A percentile compares a stretch with the other conserved stretches of the same genome.
Conservation (phyloP, 768 basidiomycete genomes). For the Mrakia gelida region DNA sequence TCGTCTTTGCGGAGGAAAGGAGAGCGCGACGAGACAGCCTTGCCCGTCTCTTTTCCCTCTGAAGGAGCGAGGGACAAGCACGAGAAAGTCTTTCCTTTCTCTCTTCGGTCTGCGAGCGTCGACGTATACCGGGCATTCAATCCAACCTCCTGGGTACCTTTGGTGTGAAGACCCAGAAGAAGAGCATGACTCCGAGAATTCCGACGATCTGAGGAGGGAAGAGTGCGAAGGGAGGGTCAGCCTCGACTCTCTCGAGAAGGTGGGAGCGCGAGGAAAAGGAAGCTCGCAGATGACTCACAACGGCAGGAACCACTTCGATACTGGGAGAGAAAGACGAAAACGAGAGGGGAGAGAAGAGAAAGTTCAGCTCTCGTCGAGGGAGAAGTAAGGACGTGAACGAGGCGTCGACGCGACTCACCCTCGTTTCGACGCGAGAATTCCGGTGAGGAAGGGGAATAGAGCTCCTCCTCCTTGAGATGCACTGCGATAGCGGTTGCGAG, state of each 20-base stretch:
- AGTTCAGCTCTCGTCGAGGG: not conserved
- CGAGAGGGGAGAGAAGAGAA: not conserved
- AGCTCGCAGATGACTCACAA: not conserved
- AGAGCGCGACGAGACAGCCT: too few species aligned
- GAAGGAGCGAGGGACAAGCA: too few species aligned
- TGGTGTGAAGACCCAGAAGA: not conserved
- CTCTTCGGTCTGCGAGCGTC: too few species aligned
- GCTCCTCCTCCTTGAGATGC: constrained; percentile 43
- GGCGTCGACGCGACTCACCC: not conserved
- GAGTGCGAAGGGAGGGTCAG: not conserved
- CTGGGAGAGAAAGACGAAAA: not conserved
- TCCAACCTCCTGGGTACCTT: not conserved
- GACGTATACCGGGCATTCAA: not conserved
- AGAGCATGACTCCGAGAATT: not conserved
- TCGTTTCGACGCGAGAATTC: constrained; percentile 23
- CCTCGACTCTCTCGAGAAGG: not conserved
- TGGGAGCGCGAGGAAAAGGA: not conserved
- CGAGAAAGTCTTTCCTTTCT: too few species aligned
- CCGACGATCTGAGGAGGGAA: not conserved
- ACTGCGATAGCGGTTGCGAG: not conserved
- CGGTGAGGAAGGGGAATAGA: constrained; percentile 43
- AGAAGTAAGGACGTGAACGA: not conserved
- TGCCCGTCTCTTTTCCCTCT: too few species aligned
- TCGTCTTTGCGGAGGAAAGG: too few species aligned
- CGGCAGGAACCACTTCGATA: not conserved